phyloP scores from a whole-genome alignment of 2,329 filamentous ascomycete genomes.

The Chaetomiaceae sp. region DNA sequence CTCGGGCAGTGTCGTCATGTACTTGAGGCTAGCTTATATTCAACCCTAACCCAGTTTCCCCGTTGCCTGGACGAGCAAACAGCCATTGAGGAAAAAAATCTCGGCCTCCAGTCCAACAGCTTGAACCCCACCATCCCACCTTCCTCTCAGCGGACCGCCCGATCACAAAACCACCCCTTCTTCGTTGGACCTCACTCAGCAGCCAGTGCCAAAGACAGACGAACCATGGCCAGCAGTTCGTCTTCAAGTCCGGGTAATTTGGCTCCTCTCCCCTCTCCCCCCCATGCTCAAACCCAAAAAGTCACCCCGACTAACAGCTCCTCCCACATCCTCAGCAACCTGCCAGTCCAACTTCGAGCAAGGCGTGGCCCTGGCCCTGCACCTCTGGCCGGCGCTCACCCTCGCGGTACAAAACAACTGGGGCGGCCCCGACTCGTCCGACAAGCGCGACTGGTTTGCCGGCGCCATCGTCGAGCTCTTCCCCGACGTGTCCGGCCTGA shows the following conservation, averaged over 20 bases:
- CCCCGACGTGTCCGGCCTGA: constrained; percentile 50
- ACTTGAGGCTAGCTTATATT: neutral
- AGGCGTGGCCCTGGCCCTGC: constrained; percentile 74
- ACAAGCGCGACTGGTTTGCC: constrained; percentile 96
- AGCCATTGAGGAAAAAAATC: constrained; percentile 12
- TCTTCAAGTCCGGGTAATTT: constrained; percentile 15
- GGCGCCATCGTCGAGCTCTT: constrained; percentile 81
- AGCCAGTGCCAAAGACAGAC: neutral
- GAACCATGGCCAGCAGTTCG: constrained; percentile 8
- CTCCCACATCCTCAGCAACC: constrained; percentile 35
- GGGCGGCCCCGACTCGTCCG: constrained; percentile 74
- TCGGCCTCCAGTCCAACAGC: constrained; percentile 6
- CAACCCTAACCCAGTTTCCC: constrained; percentile 13
- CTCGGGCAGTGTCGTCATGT: neutral
- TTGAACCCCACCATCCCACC: constrained; percentile 19
- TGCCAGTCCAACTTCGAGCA: constrained; percentile 71
- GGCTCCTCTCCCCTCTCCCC: neutral
- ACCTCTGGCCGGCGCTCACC: constrained; percentile 82
- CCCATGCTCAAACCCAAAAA: constrained; percentile 3
- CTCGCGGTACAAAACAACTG: constrained; percentile 82
- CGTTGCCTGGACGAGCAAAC: neutral
- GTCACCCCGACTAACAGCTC: neutral
- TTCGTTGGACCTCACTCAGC: neutral
- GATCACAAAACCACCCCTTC: neutral
- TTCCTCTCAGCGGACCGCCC: neutral